These are phyloP conservation scores for Pistacia vera DNA, from an alignment of 345 rosid genomes.

Conservation along the genomic window DNA sequence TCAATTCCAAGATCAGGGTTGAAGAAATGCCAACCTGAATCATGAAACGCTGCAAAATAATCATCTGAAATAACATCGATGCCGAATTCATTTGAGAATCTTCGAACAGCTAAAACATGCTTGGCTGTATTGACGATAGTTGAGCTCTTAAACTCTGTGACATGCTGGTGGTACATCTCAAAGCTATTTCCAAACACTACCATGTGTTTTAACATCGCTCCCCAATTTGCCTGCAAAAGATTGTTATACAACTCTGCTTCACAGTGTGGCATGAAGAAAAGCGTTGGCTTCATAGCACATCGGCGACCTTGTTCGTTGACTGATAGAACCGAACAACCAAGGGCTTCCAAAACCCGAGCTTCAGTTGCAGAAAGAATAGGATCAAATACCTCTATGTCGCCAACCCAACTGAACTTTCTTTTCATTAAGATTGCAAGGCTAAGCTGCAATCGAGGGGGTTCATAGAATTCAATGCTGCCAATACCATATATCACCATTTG, in stretches of 20 bases:
- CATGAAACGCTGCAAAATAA: slow-evolving; percentile 79
- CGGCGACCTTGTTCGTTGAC: slow-evolving; percentile 81
- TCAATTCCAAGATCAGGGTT: slow-evolving; percentile 40
- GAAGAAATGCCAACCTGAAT: slow-evolving; percentile 96
- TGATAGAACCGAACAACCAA: slow-evolving; percentile 73
- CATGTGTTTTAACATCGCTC: slow-evolving; percentile 46
- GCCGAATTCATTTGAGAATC: slow-evolving; percentile 48
- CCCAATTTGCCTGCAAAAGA: slow-evolving; percentile 74
- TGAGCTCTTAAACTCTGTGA: slow-evolving; percentile 43
- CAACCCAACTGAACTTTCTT: slow-evolving; percentile 70
- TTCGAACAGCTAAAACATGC: slow-evolving; percentile 48
- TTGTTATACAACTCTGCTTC: slow-evolving; percentile 76
- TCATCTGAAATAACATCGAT: slow-evolving; percentile 61
- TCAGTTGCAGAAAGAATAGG: slow-evolving; percentile 79
- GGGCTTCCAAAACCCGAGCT: slow-evolving; percentile 51
- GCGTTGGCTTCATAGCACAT: slow-evolving; percentile 57
- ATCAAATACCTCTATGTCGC: slow-evolving; percentile 77
- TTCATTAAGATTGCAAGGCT: slow-evolving; percentile 76
- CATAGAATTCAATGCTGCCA: slow-evolving; percentile 84
- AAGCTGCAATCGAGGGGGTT: slow-evolving; percentile 75
- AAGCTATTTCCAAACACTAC: slow-evolving; percentile 85
- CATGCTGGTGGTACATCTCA: slow-evolving; percentile 51
- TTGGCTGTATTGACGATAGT: slow-evolving; percentile 39
- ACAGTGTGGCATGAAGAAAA: slow-evolving; percentile 94
- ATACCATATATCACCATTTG: slow-evolving; percentile 81